Evolutionary conservation across 495 filamentous ascomycete genomes (phyloP).

Genomic region (Podospora sp.): DNA sequence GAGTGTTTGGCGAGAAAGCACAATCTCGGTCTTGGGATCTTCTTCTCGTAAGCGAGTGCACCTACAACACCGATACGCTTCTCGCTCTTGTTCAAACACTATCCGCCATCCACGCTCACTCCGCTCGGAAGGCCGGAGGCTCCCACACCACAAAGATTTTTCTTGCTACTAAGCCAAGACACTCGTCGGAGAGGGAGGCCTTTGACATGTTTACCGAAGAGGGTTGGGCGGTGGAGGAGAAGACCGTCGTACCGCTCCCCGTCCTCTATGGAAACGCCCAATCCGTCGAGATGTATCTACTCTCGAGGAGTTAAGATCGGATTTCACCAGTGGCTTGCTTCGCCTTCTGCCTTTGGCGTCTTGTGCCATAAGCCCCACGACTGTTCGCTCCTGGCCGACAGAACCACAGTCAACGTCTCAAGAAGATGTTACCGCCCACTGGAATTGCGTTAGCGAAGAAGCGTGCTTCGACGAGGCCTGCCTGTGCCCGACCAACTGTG

Average conservation of each 20-base stretch:
- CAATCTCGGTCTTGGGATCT: conserved; percentile 61
- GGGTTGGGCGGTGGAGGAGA: conserved; percentile 54
- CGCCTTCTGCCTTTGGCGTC: not conserved
- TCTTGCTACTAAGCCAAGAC: conserved; percentile 81
- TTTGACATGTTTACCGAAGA: conserved; percentile 72
- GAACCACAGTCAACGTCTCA: not conserved
- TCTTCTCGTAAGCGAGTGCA: conserved; percentile 87
- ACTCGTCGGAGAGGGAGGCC: conserved; percentile 78
- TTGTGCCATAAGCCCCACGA: not conserved
- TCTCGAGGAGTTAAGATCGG: conserved; percentile 26
- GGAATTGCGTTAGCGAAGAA: too few relatives aligned
- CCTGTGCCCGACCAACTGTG: too few relatives aligned
- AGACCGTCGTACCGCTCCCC: conserved; percentile 56
- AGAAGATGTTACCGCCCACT: too few relatives aligned
- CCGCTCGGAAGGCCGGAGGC: conserved; percentile 17
- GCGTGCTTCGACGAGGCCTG: too few relatives aligned
- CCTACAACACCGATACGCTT: conserved; percentile 85
- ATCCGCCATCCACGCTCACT: conserved; percentile 46
- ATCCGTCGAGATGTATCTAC: conserved; percentile 63
- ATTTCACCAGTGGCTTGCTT: not conserved
- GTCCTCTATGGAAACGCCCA: conserved; percentile 60
- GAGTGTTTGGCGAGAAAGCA: conserved; percentile 40
- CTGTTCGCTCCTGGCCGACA: not conserved
- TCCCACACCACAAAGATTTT: conserved; percentile 50
- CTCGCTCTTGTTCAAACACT: conserved; percentile 75